These are phyloP conservation scores for Wallacemonas rigidus DNA, from an alignment of 208 protist species.

Conservation along the genomic window DNA sequence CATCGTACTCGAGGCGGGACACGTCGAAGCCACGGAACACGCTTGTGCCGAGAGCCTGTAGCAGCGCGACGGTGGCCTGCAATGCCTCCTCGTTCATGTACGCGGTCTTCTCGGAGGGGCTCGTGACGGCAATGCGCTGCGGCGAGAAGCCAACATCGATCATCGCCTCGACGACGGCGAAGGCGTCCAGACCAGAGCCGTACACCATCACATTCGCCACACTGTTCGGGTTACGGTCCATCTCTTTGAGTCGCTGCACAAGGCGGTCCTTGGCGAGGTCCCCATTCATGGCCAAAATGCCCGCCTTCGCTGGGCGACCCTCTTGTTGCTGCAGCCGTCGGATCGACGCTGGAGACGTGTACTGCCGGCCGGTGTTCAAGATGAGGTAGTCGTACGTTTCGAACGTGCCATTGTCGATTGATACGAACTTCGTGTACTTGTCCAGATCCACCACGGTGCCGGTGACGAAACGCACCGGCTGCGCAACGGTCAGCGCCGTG, in stretches of 20 bases:
- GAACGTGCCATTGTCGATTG: conserved; percentile 81
- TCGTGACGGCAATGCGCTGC: conserved; percentile 79
- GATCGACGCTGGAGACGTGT: conserved; percentile 68
- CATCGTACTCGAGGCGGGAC: conserved; percentile 83
- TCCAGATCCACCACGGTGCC: conserved; percentile 89
- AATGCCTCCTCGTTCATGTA: conserved; percentile 51
- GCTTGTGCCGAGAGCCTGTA: conserved; percentile 77
- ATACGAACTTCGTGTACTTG: conserved; percentile 73
- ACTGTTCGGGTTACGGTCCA: conserved; percentile 57
- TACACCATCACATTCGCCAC: conserved; percentile 87
- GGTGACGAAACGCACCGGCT: conserved; percentile 67
- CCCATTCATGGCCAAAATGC: conserved; percentile 65
- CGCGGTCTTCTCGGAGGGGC: conserved; percentile 30
- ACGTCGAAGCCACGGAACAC: conserved; percentile 80
- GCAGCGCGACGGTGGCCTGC: conserved; percentile 58
- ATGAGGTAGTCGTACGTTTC: conserved; percentile 93
- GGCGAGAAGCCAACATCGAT: conserved; percentile 70
- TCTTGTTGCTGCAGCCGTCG: conserved; percentile 67
- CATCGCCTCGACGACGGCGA: conserved; percentile 66
- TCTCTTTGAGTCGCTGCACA: conserved; percentile 55
- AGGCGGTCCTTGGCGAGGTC: conserved; percentile 59
- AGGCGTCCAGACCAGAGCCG: conserved; percentile 82
- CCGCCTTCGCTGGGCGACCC: conserved; percentile 38
- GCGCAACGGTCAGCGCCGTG: conserved; percentile 51
- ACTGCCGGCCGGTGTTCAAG: conserved; percentile 87